Percentiles rank a stretch among this genome's conserved stretches.
Conservation (phyloP, 768 basidiomycete species). For the Macrocybe gigantea region DNA sequence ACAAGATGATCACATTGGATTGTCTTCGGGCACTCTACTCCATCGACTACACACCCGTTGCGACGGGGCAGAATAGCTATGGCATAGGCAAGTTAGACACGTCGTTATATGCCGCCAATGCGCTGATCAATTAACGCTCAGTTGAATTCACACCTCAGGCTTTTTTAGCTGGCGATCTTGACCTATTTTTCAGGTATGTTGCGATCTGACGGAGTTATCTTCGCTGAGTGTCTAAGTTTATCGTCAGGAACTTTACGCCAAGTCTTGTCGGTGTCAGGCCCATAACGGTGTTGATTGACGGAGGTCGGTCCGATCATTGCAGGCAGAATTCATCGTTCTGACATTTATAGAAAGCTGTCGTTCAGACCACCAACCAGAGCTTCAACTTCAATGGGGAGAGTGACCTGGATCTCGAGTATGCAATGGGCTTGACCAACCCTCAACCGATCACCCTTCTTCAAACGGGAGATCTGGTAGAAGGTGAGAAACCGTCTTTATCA, state of each 20-base stretch:
- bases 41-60: constrained; percentile 24
- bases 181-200: constrained; percentile 24
- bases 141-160: too few species aligned
- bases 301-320: constrained; percentile 23
- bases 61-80: constrained; percentile 18
- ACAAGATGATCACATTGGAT: constrained; percentile 18
- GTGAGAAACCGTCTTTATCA: constrained; percentile 5
- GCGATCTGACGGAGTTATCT: too few species aligned
- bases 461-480: constrained; percentile 20
- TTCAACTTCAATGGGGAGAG: constrained; percentile 26
- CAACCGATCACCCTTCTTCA: constrained; percentile 27
- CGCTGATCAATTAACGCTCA: too few species aligned
- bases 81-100: constrained; percentile 19
- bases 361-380: constrained; percentile 13
- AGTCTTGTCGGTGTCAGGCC: constrained; percentile 34
- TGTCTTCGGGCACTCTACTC: constrained; percentile 29
- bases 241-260: constrained; percentile 27
- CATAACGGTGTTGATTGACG: constrained; percentile 36
- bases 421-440: constrained; percentile 30
- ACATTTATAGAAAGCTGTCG: constrained; percentile 9
- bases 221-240: too few species aligned
- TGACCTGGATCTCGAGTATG: constrained; percentile 39
- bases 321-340: neutral
- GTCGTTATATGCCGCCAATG: too few species aligned
- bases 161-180: constrained; percentile 24